Percentiles rank a stretch among this genome's conserved stretches.
These are phyloP conservation scores for Glaciozyma antarctica DNA, from an alignment of 768 basidiomycete species.

Conservation along the genomic window DNA sequence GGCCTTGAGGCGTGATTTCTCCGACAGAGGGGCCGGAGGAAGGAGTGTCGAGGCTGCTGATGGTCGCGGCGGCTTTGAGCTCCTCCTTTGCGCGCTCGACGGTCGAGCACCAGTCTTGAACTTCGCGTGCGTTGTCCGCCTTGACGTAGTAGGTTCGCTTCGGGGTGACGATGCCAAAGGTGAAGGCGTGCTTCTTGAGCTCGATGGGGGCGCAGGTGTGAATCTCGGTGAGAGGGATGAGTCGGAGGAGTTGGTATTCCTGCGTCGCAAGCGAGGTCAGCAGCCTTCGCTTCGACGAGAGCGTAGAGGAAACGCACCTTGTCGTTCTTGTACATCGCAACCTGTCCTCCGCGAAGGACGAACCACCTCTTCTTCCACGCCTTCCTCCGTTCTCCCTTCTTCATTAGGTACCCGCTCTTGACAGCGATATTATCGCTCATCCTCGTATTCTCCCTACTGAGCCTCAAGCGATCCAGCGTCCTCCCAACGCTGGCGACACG, in stretches of 20 bases:
- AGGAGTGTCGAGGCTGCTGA: slow-evolving; percentile 15
- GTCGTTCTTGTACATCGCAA: slow-evolving; percentile 93
- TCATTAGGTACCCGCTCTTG: slow-evolving; percentile 89
- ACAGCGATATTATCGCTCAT: slow-evolving; percentile 48
- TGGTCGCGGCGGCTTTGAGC: slow-evolving; percentile 7
- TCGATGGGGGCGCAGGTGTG: slow-evolving; percentile 79
- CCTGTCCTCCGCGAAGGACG: slow-evolving; percentile 77
- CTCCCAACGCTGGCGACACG: background rate
- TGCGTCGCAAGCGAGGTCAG: slow-evolving; percentile 17
- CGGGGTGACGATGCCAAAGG: slow-evolving; percentile 85
- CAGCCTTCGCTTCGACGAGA: background rate
- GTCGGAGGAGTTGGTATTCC: slow-evolving; percentile 82
- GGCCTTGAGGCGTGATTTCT: slow-evolving; percentile 4
- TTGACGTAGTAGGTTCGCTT: slow-evolving; percentile 84
- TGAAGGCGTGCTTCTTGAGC: slow-evolving; percentile 78
- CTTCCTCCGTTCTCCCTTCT: slow-evolving; percentile 96
- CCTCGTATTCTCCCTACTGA: slow-evolving; percentile 32
- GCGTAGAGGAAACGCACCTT: slow-evolving; percentile 42
- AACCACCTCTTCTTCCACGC: slow-evolving; percentile 99
- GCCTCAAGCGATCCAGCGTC: slow-evolving; percentile 43
- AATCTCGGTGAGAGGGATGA: slow-evolving; percentile 76
- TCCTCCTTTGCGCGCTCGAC: slow-evolving; percentile 20
- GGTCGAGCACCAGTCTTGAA: slow-evolving; percentile 51
- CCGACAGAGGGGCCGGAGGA: background rate
- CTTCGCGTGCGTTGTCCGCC: slow-evolving; percentile 61